Conservation (phyloP, 2,329 filamentous ascomycete genomes). For the Apiospora saccharicola region DNA sequence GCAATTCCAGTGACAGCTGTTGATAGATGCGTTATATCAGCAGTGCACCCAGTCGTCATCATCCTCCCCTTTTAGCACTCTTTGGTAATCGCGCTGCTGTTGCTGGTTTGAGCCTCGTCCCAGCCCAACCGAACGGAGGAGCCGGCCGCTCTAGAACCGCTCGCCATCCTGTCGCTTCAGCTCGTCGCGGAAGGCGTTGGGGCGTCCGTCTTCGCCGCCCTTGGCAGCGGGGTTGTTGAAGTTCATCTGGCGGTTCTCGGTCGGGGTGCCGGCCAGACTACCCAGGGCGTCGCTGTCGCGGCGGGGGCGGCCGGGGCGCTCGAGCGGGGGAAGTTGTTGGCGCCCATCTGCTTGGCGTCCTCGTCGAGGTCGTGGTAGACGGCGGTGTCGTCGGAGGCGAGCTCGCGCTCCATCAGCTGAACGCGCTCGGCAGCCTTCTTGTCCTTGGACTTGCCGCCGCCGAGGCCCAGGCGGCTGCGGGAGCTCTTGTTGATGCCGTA, state of each 20-base stretch:
- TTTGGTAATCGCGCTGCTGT: not conserved
- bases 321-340: not conserved
- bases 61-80: not conserved
- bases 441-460: constrained; percentile 35
- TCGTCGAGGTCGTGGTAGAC: constrained; percentile 48
- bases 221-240: constrained; percentile 36
- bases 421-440: constrained; percentile 48
- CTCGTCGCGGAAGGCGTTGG: constrained; percentile 59
- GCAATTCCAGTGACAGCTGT: not conserved
- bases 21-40: not conserved
- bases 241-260: constrained; percentile 50
- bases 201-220: constrained; percentile 24
- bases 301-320: constrained; percentile 32
- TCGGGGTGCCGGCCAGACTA: constrained; percentile 57
- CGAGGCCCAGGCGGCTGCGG: constrained; percentile 44
- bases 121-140: not conserved
- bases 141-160: constrained; percentile 38
- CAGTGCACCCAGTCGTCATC: not conserved
- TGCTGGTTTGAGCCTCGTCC: not conserved
- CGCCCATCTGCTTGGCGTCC: constrained; percentile 31
- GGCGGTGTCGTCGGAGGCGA: constrained; percentile 38
- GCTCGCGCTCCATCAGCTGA: constrained; percentile 51
- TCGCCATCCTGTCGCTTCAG: constrained; percentile 54
- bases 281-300: constrained; percentile 58
- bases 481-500: constrained; percentile 51